phyloP scores from a whole-genome alignment of 495 filamentous ascomycete genomes.

The Tuber umbilicatum region DNA sequence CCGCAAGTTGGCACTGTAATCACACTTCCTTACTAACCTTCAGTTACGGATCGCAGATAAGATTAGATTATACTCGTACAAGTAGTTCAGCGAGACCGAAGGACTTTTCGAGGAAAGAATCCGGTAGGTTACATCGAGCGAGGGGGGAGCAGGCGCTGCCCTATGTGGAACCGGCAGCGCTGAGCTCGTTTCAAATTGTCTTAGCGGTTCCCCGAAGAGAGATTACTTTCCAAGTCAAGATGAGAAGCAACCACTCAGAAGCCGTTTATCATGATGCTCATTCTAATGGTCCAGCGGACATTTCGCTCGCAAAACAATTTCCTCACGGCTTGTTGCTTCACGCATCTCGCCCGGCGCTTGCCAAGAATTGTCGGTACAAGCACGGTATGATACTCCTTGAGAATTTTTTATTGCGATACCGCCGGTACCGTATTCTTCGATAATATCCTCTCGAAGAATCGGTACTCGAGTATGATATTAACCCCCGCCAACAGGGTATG shows the following conservation, averaged over 20 bases:
- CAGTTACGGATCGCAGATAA: not conserved
- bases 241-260: not conserved
- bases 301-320: not conserved
- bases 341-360: not conserved
- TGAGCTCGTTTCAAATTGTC: not conserved
- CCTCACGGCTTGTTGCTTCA: not conserved
- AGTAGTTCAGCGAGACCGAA: not conserved
- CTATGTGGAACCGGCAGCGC: not conserved
- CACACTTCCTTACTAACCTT: not conserved
- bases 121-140: not conserved
- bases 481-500: not conserved
- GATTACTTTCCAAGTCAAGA: not conserved
- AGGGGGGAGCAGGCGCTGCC: not conserved
- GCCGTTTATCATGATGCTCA: not conserved
- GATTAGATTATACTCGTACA: too few relatives aligned
- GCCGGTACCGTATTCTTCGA: not conserved
- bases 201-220: not conserved
- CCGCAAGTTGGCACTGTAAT: not conserved
- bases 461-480: too few relatives aligned
- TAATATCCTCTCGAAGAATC: not conserved
- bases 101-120: not conserved
- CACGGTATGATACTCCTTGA: too few relatives aligned
- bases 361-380: not conserved
- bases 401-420: not conserved
- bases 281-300: not conserved